A percentile compares a stretch with the other conserved stretches of the same genome.
phyloP scores from a whole-genome alignment of 2,329 filamentous ascomycete genomes.

The Apiospora hydei region DNA sequence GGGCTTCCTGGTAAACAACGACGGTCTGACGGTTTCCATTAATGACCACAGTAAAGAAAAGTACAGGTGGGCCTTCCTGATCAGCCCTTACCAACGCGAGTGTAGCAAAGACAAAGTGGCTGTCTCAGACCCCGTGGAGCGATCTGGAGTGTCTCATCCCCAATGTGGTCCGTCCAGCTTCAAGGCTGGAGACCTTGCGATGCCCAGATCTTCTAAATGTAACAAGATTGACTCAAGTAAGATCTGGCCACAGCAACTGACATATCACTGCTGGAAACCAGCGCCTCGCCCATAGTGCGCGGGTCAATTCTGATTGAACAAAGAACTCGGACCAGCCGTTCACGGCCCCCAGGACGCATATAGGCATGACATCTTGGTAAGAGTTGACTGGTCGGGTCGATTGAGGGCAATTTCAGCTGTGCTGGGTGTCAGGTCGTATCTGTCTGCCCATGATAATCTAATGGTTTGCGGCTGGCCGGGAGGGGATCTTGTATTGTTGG shows the following conservation, averaged over 20 bases:
- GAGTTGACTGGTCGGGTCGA: neutral
- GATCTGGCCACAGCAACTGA: neutral
- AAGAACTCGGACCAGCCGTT: neutral
- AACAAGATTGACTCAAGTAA: neutral
- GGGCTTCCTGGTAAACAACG: neutral
- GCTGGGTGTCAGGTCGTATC: neutral
- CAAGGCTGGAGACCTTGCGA: neutral
- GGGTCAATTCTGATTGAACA: neutral
- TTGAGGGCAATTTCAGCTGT: slow-evolving; percentile 8
- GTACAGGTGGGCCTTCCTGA: neutral
- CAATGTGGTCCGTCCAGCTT: neutral
- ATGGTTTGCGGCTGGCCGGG: slow-evolving; percentile 8
- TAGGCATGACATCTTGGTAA: neutral
- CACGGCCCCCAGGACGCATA: neutral
- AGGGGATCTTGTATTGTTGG: slow-evolving; percentile 2
- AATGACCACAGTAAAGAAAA: neutral
- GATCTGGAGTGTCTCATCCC: slow-evolving; percentile 10
- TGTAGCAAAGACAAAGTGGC: neutral
- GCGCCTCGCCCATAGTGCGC: neutral
- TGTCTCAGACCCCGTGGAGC: slow-evolving; percentile 8
- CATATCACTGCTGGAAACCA: neutral
- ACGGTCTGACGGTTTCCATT: neutral
- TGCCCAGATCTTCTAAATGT: neutral
- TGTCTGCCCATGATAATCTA: slow-evolving; percentile 9
- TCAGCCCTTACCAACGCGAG: neutral